These are phyloP conservation scores for Fraxinus greggii DNA, from an alignment of 305 asterid genomes.

Conservation along the genomic window DNA sequence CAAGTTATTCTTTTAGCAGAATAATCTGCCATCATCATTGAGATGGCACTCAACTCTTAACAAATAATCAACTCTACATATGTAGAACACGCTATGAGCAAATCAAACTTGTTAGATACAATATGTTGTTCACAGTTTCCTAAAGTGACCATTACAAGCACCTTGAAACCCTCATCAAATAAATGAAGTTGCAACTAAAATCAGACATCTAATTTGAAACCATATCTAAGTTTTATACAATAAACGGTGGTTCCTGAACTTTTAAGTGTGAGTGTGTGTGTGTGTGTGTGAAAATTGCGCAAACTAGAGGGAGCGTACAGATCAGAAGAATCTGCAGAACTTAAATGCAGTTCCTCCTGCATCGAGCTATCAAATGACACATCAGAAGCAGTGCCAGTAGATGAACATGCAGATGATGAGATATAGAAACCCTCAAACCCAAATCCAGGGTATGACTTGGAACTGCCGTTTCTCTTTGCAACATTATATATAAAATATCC, in stretches of 20 bases:
- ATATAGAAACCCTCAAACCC: slow-evolving; percentile 49
- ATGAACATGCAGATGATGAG: slow-evolving; percentile 56
- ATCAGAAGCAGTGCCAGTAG: slow-evolving; percentile 63
- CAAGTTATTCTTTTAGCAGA: neutral
- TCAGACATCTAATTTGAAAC: neutral
- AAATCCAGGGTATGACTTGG: slow-evolving; percentile 45
- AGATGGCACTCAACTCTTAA: neutral
- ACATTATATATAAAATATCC: slow-evolving; percentile 67
- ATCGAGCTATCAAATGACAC: slow-evolving; percentile 53
- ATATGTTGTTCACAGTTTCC: neutral
- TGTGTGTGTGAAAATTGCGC: neutral
- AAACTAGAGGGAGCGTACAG: slow-evolving; percentile 49
- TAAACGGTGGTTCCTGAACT: neutral
- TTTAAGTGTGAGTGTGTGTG: neutral
- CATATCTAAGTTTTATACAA: neutral
- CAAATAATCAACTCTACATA: neutral
- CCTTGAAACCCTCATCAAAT: neutral
- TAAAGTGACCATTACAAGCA: neutral
- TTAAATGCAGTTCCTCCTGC: slow-evolving; percentile 46
- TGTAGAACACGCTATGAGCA: neutral
- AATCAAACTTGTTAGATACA: neutral
- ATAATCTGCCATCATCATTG: neutral
- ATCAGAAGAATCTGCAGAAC: slow-evolving; percentile 58
- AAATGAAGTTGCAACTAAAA: neutral
- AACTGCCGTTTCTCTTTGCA: slow-evolving; percentile 51